Evolutionary conservation across 805 yeast species (phyloP).

Genomic region (Groenewaldozyma tartarivorans): DNA sequence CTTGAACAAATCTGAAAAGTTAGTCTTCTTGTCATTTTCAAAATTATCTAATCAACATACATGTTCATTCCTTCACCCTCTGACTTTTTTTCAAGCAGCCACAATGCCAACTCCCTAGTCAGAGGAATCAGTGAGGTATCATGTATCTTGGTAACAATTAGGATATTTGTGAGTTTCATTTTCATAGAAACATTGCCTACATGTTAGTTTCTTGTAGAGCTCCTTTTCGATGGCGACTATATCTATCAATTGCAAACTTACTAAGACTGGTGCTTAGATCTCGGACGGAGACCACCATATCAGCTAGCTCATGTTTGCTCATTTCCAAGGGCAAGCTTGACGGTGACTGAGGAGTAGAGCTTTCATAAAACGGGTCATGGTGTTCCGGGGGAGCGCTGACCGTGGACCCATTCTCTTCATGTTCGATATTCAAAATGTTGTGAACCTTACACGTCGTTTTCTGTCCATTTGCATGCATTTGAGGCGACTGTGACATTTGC

Average conservation of each 20-base stretch:
- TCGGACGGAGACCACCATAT: constrained; percentile 24
- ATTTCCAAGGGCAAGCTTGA: constrained; percentile 7
- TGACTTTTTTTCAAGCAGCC: constrained; percentile 15
- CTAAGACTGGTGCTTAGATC: constrained; percentile 24
- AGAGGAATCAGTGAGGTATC: constrained; percentile 15
- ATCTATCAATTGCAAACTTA: constrained; percentile 4
- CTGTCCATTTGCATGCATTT: too few relatives aligned
- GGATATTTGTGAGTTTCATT: constrained; percentile 17
- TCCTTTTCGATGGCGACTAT: neutral
- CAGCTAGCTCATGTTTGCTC: constrained; percentile 21
- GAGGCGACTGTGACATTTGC: too few relatives aligned
- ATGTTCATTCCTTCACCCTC: constrained; percentile 34
- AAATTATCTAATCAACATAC: constrained; percentile 37
- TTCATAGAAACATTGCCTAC: constrained; percentile 19
- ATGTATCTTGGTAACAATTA: constrained; percentile 20
- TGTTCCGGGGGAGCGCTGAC: neutral
- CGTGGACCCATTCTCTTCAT: neutral
- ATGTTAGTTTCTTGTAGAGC: neutral
- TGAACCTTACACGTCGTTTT: constrained; percentile 16
- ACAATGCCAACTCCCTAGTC: constrained; percentile 19
- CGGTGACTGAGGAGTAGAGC: neutral
- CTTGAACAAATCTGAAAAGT: constrained; percentile 52
- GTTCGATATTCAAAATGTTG: constrained; percentile 13
- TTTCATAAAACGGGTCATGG: neutral
- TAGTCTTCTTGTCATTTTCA: neutral